Evolutionary conservation across 139 green algal genomes (phyloP).

Genomic region (Ostreobium quekettii): DNA sequence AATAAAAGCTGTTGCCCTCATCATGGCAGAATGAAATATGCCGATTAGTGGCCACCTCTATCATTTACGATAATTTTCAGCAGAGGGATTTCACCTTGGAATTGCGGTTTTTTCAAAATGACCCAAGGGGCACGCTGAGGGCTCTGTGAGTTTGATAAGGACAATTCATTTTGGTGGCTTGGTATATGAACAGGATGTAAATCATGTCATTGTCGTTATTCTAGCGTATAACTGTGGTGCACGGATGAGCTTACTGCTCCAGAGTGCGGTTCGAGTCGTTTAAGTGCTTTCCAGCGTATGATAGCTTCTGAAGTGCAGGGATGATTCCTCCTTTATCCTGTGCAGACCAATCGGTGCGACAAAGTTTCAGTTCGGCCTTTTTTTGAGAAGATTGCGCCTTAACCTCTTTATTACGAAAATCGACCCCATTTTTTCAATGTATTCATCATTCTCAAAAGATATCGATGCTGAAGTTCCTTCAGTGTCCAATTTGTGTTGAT

Average conservation of each 20-base stretch:
- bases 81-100: too few relatives aligned
- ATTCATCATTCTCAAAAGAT: background rate
- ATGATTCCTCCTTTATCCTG: slow-evolving; percentile 70
- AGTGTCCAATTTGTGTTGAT: too few relatives aligned
- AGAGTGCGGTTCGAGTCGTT: slow-evolving; percentile 83
- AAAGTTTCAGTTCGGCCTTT: too few relatives aligned
- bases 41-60: too few relatives aligned
- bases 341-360: background rate
- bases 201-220: background rate
- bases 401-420: background rate
- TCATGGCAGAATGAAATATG: too few relatives aligned
- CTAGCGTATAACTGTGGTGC: background rate
- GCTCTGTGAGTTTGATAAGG: background rate
- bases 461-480: too few relatives aligned
- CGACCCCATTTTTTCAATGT: background rate
- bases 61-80: too few relatives aligned
- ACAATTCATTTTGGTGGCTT: background rate
- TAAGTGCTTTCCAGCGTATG: slow-evolving; percentile 69
- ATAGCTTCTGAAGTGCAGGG: slow-evolving; percentile 67
- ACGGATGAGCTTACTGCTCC: slow-evolving; percentile 52
- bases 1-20: too few relatives aligned
- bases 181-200: background rate
- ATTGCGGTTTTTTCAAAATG: background rate
- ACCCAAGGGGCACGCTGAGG: background rate
- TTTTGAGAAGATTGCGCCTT: background rate